These are phyloP conservation scores for Saxophila tyrrhenica DNA, from an alignment of 495 filamentous ascomycete genomes.

Conservation along the genomic window DNA sequence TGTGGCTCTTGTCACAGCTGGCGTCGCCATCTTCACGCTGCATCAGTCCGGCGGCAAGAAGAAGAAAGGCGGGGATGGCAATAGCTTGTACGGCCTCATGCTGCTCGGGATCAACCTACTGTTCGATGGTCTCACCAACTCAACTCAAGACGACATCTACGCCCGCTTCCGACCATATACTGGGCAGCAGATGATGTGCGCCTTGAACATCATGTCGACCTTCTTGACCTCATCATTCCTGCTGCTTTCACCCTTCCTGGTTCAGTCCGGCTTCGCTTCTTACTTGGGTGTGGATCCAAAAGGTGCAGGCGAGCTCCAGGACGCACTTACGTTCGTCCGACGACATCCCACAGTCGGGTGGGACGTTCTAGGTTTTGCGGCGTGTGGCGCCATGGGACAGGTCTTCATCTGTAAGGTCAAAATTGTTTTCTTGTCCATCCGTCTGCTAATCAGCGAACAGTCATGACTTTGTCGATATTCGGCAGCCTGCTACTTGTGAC, in stretches of 20 bases:
- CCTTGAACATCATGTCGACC: conserved; percentile 81
- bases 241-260: conserved; percentile 64
- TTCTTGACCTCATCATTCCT: conserved; percentile 64
- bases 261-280: conserved; percentile 49
- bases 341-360: conserved; percentile 66
- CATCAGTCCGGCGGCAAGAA: conserved; percentile 67
- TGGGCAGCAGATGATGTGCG: conserved; percentile 98
- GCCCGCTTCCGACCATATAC: conserved; percentile 59
- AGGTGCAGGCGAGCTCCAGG: conserved; percentile 54
- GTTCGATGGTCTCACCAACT: conserved; percentile 92
- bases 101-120: conserved; percentile 85
- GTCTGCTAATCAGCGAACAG: conserved; percentile 24
- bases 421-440: not conserved
- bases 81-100: conserved; percentile 64
- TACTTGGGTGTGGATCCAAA: conserved; percentile 56
- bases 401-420: conserved; percentile 75
- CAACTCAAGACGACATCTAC: conserved; percentile 94
- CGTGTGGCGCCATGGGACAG: conserved; percentile 89
- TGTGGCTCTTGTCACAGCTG: conserved; percentile 75
- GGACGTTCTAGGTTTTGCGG: conserved; percentile 79
- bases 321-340: conserved; percentile 68
- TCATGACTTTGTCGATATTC: conserved; percentile 87
- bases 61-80: conserved; percentile 38
- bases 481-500: conserved; percentile 87
- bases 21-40: conserved; percentile 90